Conservation (phyloP, 2,329 filamentous ascomycete genomes). For the Colletotrichum truncatum region DNA sequence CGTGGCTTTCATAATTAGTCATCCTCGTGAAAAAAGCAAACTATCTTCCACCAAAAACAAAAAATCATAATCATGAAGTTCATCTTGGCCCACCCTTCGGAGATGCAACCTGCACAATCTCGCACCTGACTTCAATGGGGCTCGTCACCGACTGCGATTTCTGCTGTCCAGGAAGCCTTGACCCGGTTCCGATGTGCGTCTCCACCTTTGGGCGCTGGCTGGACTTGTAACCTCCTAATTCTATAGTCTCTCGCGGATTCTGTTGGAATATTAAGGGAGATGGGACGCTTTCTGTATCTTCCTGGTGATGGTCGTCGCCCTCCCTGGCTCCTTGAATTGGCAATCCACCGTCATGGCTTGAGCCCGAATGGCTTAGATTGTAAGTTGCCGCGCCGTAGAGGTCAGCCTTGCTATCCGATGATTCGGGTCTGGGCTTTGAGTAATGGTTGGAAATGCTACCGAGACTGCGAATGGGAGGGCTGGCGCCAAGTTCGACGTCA, state of each 20-base stretch:
- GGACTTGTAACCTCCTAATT: background rate
- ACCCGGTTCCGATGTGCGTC: slow-evolving; percentile 11
- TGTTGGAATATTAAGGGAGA: slow-evolving; percentile 1
- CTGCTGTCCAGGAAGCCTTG: background rate
- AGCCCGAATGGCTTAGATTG: background rate
- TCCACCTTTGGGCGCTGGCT: background rate
- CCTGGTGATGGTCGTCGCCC: background rate
- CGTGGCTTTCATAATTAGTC: no score
- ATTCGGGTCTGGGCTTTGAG: background rate
- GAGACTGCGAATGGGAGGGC: background rate
- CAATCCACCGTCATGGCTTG: background rate
- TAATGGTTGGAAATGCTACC: background rate
- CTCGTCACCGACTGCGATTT: background rate
- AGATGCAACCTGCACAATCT: slow-evolving; percentile 15
- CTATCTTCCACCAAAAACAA: no score
- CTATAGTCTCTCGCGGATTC: background rate
- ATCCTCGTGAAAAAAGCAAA: background rate
- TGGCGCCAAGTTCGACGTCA: slow-evolving; percentile 11
- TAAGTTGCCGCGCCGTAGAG: slow-evolving; percentile 13
- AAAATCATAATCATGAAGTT: slow-evolving; percentile 7
- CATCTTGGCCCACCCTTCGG: background rate
- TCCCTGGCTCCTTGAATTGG: background rate
- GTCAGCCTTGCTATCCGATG: slow-evolving; percentile 12
- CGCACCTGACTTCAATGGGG: slow-evolving; percentile 13
- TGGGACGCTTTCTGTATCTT: background rate